Evolutionary conservation across 176 grass and related monocot genomes (phyloP).

Genomic region (Otatea glauca): DNA sequence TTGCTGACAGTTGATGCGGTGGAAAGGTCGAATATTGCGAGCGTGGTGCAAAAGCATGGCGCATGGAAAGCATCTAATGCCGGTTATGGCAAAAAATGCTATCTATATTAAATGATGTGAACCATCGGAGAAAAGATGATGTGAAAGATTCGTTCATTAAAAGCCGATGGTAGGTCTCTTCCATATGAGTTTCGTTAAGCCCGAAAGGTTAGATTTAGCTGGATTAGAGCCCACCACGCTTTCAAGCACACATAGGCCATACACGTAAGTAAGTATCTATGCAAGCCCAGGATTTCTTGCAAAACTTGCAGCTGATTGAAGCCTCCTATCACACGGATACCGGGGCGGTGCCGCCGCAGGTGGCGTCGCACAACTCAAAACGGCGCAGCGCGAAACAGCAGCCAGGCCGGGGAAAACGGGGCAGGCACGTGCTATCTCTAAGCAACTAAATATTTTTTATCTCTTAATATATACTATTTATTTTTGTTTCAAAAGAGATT

Average conservation of each 20-base stretch:
- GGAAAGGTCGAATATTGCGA: neutral
- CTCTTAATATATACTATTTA: too few relatives aligned
- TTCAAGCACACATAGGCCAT: neutral
- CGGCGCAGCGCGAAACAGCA: too few relatives aligned
- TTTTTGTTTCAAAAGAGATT: too few relatives aligned
- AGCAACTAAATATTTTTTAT: too few relatives aligned
- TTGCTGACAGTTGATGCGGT: conserved; percentile 19
- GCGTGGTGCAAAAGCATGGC: neutral
- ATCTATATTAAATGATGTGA: neutral
- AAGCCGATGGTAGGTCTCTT: neutral
- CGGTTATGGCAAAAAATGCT: neutral
- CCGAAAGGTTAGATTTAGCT: too few relatives aligned
- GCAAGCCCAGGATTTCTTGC: neutral
- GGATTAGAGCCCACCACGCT: neutral
- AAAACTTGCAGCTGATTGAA: neutral
- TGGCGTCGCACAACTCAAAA: too few relatives aligned
- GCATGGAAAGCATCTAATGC: conserved; percentile 36
- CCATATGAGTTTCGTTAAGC: too few relatives aligned
- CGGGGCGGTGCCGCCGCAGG: too few relatives aligned
- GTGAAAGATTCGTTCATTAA: neutral
- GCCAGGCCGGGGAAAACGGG: too few relatives aligned
- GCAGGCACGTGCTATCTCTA: too few relatives aligned
- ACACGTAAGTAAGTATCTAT: neutral
- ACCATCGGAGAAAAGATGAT: neutral
- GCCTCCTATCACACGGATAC: too few relatives aligned